Base-by-base conservation (phyloP, 2,329 filamentous ascomycete species). In the Monilinia laxa region DNA sequence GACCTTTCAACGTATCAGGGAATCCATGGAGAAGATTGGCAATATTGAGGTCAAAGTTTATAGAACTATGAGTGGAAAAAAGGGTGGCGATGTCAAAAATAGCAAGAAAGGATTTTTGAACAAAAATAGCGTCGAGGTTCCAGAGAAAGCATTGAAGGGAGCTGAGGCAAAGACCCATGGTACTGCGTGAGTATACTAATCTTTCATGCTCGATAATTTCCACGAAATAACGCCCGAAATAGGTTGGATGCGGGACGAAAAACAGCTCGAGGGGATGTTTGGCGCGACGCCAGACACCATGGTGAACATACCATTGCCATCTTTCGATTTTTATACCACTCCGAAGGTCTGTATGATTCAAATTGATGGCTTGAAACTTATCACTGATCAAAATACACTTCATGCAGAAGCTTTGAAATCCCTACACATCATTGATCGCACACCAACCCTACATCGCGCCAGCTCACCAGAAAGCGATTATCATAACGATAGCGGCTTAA, bases 101-200 rank as follows among this genome's bases (percentile, higher is more conserved):
- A 62, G 10, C 18, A 60, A 28, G 2, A 35, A 42, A 9, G 60
- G 49, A 2, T 67, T 69, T 51, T 12, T 67, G 6, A 40, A 49
- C 5, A 28, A 58, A 10, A 14, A 56, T 2, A 20, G 25, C 23
- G 42, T 11, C 0, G 31, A 55, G 1, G 67, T 73, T 3, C 70
- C 69, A 1, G 71, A 73, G 56, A 71, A 65, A 31, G 68, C 70
- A 16, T 42, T 73, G 14, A 72, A 71, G 11, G 67, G 67, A 10
- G 12, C 52, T 35, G 59, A 70, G 5, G 67, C 66, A 2, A 70
- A 70, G n/a, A 68, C 62, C 31, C 71, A 73, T 49, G 56, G 69
- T 20, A 69, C 67, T 14, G 38, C 31, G 72, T 74, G 38, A 58
- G 67, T 65, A 68, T 5, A 2, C 9, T 14, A 3, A 18, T 38